Conservation (phyloP, 2,329 filamentous ascomycete genomes). For the Cercospora nicotianae region DNA sequence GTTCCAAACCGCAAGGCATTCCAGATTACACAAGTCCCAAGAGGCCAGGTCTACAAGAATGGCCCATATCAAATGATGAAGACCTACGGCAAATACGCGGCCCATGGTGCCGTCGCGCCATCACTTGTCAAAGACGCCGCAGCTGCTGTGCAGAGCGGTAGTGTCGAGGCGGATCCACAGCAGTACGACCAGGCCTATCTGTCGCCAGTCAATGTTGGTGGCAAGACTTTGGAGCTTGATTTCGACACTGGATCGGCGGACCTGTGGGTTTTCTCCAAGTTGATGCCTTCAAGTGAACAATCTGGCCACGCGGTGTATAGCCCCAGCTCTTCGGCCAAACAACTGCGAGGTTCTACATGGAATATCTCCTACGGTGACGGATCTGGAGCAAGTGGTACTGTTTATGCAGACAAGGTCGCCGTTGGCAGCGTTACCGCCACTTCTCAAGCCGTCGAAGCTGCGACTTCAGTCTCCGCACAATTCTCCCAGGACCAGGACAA, state of each 20-base stretch:
- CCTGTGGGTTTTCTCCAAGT: slow-evolving; percentile 69
- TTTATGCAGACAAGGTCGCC: slow-evolving; percentile 65
- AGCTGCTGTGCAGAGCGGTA: slow-evolving; percentile 40
- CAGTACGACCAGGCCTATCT: slow-evolving; percentile 45
- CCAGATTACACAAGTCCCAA: slow-evolving; percentile 34
- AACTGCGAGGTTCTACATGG: slow-evolving; percentile 27
- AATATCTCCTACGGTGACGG: slow-evolving; percentile 66
- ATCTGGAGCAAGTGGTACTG: slow-evolving; percentile 61
- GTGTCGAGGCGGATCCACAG: slow-evolving; percentile 43
- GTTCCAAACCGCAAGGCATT: slow-evolving; percentile 31
- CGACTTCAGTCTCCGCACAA: slow-evolving; percentile 56
- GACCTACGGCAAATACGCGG: slow-evolving; percentile 44
- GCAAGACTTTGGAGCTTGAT: slow-evolving; percentile 64
- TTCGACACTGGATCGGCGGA: slow-evolving; percentile 71
- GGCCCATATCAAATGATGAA: slow-evolving; percentile 43
- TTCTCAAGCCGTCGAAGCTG: slow-evolving; percentile 65
- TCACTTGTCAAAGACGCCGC: slow-evolving; percentile 36
- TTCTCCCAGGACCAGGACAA: slow-evolving; percentile 55
- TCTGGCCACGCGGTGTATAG: slow-evolving; percentile 60
- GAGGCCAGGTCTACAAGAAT: slow-evolving; percentile 38
- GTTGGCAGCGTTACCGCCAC: slow-evolving; percentile 61
- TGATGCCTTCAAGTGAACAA: slow-evolving; percentile 53
- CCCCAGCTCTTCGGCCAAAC: slow-evolving; percentile 44
- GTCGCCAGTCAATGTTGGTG: slow-evolving; percentile 62
- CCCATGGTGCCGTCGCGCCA: slow-evolving; percentile 34